These are phyloP conservation scores for Candida schatavii DNA, from an alignment of 805 yeast species.

Conservation along the genomic window DNA sequence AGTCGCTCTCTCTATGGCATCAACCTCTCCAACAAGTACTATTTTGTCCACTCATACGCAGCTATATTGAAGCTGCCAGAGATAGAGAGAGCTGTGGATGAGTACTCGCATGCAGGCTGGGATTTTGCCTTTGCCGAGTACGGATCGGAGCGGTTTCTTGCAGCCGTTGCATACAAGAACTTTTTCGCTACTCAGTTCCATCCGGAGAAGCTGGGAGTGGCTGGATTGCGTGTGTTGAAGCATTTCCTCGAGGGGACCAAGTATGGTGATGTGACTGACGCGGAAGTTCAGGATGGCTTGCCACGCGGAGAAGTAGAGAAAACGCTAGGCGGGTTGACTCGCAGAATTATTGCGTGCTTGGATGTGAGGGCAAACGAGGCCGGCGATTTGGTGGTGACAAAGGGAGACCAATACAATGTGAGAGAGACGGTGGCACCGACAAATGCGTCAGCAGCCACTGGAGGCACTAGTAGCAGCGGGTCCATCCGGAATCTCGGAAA, in stretches of 20 bases:
- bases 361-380: slow-evolving; percentile 94
- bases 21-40: slow-evolving; percentile 68
- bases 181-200: slow-evolving; percentile 96
- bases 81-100: slow-evolving; percentile 24
- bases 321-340: slow-evolving; percentile 65
- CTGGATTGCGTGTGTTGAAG: slow-evolving; percentile 76
- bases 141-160: slow-evolving; percentile 76
- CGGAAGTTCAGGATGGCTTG: slow-evolving; percentile 19
- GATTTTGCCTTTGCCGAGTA: slow-evolving; percentile 68
- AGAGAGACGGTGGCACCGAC: slow-evolving; percentile 48
- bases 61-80: slow-evolving; percentile 50
- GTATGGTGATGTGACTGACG: slow-evolving; percentile 16
- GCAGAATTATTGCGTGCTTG: slow-evolving; percentile 91
- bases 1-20: slow-evolving; percentile 54
- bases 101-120: slow-evolving; percentile 52
- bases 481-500: slow-evolving; percentile 92
- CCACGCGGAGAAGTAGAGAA: slow-evolving; percentile 22
- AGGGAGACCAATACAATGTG: slow-evolving; percentile 98
- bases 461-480: slow-evolving; percentile 33
- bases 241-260: slow-evolving; percentile 60
- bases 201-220: slow-evolving; percentile 96
- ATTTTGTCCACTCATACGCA: slow-evolving; percentile 94
- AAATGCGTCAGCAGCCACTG: slow-evolving; percentile 32
- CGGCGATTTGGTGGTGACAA: slow-evolving; percentile 96
- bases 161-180: slow-evolving; percentile 74